Base-by-base conservation (phyloP, 2,329 filamentous ascomycete genomes). In the Tolypocladium endophyticum region DNA sequence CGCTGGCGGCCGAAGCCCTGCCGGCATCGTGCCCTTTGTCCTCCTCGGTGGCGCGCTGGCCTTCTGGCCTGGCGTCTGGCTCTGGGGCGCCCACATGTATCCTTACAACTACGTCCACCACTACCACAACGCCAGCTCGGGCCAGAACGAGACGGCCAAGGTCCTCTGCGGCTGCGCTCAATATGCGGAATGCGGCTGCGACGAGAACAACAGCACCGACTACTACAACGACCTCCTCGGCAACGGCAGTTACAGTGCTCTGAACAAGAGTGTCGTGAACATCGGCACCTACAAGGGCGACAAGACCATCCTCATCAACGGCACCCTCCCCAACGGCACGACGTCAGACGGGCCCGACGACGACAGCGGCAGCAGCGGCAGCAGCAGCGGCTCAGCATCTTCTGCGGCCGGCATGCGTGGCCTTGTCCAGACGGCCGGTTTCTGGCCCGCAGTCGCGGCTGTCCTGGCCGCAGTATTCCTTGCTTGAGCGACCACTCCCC, bases 301-400 rank as follows among this genome's bases (percentile, higher is more conserved):
- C 79, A 58, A 79, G 62, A 87, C 83, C 1, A 80, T 94, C 43
- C 76, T 89, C 36, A 75, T 93, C 69, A 91, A 92, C 70, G 90
- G 90, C n/a, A 89, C 87, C 0, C 75, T 93, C 4, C 82, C 86
- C 36, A 87, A 88, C 64, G 84, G 83, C 56, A 88, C 86, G 0
- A 86, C 83, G 0, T 77, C 62, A 18, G 70, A 67, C 47, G 65
- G 61, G 2, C 61, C 64, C 5, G 61, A 70, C 4, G 70, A 77
- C 9, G 70, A 73, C 55, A n/a, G 20, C 23, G 39, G 39, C 7
- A 43, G 20, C 9, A 23, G 9, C 39, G 9, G 18, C 18, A 45
- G 41, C 9, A 16, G 23, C 23, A 25, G 43, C 43, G 41, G n/a
- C n/a, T 70, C 74, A 7, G 66, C 68, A 45, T 71, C 64, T 7